phyloP scores from a whole-genome alignment of 148 eudicot species.

The Fagopyrum esculentum region DNA sequence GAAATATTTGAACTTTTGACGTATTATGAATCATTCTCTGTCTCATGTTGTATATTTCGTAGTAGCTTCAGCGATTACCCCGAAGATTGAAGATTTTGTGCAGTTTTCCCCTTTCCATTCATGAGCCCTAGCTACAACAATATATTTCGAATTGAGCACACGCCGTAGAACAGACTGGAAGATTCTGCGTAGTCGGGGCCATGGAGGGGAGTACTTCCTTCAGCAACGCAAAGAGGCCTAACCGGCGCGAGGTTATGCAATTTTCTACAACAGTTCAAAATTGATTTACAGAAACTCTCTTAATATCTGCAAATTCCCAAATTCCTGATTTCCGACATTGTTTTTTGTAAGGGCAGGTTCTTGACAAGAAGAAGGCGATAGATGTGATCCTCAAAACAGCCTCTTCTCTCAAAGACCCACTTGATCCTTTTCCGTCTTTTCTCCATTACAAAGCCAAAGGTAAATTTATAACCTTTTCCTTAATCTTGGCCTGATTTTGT shows the following conservation, averaged over 20 bases:
- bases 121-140: too few relatives aligned
- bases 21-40: too few relatives aligned
- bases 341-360: constrained; percentile 24
- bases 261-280: not conserved
- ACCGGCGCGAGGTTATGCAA: not conserved
- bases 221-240: constrained; percentile 6
- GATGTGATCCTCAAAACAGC: constrained; percentile 49
- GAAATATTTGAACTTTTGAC: too few relatives aligned
- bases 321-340: not conserved
- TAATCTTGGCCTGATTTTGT: not conserved
- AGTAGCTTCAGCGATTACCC: too few relatives aligned
- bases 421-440: constrained; percentile 43
- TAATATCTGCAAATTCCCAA: not conserved
- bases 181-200: not conserved
- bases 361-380: constrained; percentile 55
- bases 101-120: too few relatives aligned
- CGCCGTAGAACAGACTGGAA: not conserved
- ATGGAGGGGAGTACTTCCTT: constrained; percentile 1
- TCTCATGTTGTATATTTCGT: too few relatives aligned
- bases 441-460: constrained; percentile 44
- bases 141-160: not conserved
- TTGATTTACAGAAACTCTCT: not conserved
- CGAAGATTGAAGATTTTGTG: too few relatives aligned
- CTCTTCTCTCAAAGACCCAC: constrained; percentile 44
- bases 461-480: constrained; percentile 10